Base-by-base conservation (phyloP, 495 filamentous ascomycete genomes). In the Penicillium ucsense region DNA sequence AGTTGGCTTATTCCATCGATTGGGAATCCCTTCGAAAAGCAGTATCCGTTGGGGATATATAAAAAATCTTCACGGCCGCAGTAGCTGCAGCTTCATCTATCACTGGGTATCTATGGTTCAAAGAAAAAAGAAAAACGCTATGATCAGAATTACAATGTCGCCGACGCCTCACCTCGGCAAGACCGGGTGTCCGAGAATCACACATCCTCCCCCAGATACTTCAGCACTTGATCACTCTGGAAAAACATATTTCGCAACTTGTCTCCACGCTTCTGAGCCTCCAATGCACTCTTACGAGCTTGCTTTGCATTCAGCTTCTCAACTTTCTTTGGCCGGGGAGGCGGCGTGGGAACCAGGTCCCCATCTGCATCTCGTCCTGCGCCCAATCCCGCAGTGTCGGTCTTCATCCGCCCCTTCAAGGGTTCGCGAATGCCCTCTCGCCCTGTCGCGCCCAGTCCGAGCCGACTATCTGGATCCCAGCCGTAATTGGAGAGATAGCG, bases 401-500 rank as follows among this genome's bases (percentile, higher is more conserved):
- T 75, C 65, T 94, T 95, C 35, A 74, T 65, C 47, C 76, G 80
- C 5, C 76, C 67, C 54, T 89, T 91, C 49, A 96, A 63, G 0
- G 90, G 91, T 51, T 77, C 81, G 41, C 79, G 70, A 31, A 86
- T 84, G 3, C 90, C 91, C 58, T 90, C 79, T 5, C 70, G 65
- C 2, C 85, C 82, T 1, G 61, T 51, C 12, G 73, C 74, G 0
- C 90, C 90, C 0, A 97, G 74, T 0, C 90, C 90, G 5, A 67
- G 55, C 27, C 88, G 67, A 34, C 79, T 74, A 65, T 97, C 89
- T 0, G 86, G 89, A 61, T 95, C 86, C 86, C 88, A 97, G 35
- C 91, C 90, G 52, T 88, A 82, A 1, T 80, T 73, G 31, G 82
- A 74, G 3, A 97, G 79, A 42, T 86, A 82, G 46, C 76, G 74